phyloP scores from a whole-genome alignment of 2,329 filamentous ascomycete genomes.

The Peltaster fructicola region DNA sequence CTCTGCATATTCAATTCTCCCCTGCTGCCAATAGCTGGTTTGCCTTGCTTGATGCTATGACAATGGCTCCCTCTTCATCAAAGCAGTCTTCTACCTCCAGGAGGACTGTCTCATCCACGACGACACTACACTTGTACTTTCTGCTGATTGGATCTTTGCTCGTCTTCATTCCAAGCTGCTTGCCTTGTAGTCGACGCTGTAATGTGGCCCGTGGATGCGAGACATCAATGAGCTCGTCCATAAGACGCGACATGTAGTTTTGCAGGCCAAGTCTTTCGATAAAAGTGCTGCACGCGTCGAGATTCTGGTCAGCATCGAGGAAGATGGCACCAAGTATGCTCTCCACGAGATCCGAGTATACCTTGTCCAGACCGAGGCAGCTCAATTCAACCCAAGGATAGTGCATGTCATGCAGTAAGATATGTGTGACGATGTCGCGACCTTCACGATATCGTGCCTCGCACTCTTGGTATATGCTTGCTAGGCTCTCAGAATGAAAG shows the following conservation, averaged over 20 bases:
- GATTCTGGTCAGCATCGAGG: constrained; percentile 49
- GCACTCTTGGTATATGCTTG: constrained; percentile 13
- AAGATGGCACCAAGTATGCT: constrained; percentile 63
- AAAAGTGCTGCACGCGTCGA: constrained; percentile 40
- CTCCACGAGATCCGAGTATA: constrained; percentile 68
- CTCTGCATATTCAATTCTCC: too few relatives aligned
- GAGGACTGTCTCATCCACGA: too few relatives aligned
- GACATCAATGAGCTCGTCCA: constrained; percentile 36
- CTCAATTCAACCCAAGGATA: constrained; percentile 65
- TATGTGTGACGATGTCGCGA: background rate
- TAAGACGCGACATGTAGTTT: constrained; percentile 39
- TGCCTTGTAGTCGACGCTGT: too few relatives aligned
- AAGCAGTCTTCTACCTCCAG: too few relatives aligned
- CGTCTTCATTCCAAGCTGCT: too few relatives aligned
- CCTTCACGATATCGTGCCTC: background rate
- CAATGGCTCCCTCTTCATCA: too few relatives aligned
- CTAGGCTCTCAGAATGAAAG: constrained; percentile 23
- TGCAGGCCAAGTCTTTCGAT: constrained; percentile 47
- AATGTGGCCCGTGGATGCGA: too few relatives aligned
- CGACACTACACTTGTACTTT: too few relatives aligned
- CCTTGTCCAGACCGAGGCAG: constrained; percentile 50
- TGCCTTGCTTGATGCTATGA: too few relatives aligned
- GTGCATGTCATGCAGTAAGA: constrained; percentile 29
- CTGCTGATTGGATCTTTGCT: too few relatives aligned
- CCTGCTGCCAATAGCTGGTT: too few relatives aligned